A percentile compares a stretch with the other conserved stretches of the same genome.
These are phyloP conservation scores for Backusella westeae DNA, from an alignment of 192 early-diverging fungal species.

Conservation along the genomic window DNA sequence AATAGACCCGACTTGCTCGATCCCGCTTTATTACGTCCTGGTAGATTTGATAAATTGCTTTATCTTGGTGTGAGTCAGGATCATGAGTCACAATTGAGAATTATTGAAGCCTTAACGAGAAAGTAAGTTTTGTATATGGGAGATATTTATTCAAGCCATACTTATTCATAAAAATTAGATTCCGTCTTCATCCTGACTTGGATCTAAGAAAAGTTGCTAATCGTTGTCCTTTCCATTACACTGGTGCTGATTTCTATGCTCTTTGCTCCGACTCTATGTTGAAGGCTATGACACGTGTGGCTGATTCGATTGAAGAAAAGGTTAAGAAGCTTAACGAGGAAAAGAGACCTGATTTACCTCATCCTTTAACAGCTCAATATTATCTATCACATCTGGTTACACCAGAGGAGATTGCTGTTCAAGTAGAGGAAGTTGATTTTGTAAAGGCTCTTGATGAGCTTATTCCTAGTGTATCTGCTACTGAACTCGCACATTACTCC, in stretches of 20 bases:
- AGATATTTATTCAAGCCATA: background rate
- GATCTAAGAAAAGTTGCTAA: slow-evolving; percentile 77
- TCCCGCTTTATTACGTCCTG: slow-evolving; percentile 90
- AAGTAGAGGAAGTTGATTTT: slow-evolving; percentile 85
- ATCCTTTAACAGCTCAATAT: slow-evolving; percentile 83
- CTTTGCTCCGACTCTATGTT: slow-evolving; percentile 96
- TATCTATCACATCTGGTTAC: slow-evolving; percentile 83
- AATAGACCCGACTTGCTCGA: slow-evolving; percentile 98
- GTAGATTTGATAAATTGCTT: slow-evolving; percentile 95
- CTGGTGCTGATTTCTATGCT: slow-evolving; percentile 98
- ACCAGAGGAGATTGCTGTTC: slow-evolving; percentile 71
- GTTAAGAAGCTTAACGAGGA: slow-evolving; percentile 45
- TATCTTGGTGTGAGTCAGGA: slow-evolving; percentile 94
- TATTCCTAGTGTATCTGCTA: slow-evolving; percentile 83
- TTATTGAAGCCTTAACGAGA: slow-evolving; percentile 90
- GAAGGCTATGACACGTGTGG: slow-evolving; percentile 92
- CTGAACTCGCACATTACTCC: slow-evolving; percentile 86
- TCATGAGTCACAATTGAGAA: slow-evolving; percentile 82
- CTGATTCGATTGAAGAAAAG: slow-evolving; percentile 62
- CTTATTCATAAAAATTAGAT: slow-evolving; percentile 43
- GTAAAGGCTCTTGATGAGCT: slow-evolving; percentile 77
- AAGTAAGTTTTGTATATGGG: slow-evolving; percentile 55
- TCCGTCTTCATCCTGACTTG: slow-evolving; percentile 79
- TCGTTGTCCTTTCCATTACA: slow-evolving; percentile 87
- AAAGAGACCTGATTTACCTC: slow-evolving; percentile 41